Percentiles rank a stretch among this genome's conserved stretches.
These are phyloP conservation scores for Nannizziopsis arthrosporioides DNA, from an alignment of 2,329 filamentous ascomycete species.

Conservation along the genomic window DNA sequence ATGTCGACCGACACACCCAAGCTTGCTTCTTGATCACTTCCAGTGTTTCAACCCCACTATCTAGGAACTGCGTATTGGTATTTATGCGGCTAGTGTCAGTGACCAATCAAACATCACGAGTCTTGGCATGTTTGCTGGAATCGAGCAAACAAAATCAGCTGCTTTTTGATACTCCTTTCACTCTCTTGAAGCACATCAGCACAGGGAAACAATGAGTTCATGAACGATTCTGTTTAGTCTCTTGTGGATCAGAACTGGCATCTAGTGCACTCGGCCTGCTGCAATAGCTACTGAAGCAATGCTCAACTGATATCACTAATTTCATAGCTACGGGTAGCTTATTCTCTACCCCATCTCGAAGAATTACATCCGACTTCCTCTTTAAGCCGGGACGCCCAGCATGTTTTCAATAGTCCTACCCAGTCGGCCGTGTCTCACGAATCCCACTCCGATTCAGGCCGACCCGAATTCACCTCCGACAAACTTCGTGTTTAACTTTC, in stretches of 20 bases:
- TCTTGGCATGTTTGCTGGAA: neutral
- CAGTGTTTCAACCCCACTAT: neutral
- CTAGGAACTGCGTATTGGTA: no score
- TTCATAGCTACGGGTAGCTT: neutral
- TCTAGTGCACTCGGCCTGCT: neutral
- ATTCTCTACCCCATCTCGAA: neutral
- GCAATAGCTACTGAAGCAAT: neutral
- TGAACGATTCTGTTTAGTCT: no score
- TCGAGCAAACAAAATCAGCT: neutral
- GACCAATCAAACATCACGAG: neutral
- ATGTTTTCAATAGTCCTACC: conserved; percentile 55
- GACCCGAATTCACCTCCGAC: conserved; percentile 46
- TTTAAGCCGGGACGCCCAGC: neutral
- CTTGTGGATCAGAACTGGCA: no score
- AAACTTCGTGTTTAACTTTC: conserved; percentile 58
- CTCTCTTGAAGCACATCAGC: no score
- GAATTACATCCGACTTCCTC: no score
- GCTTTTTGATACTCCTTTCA: neutral
- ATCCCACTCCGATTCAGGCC: conserved; percentile 40
- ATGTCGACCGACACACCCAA: neutral
- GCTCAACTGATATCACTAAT: conserved; percentile 4
- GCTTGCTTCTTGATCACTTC: neutral
- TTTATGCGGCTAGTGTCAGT: neutral
- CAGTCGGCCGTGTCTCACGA: conserved; percentile 48
- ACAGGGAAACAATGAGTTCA: no score